Conservation (phyloP, 176 grass and related monocot genomes). For the Stipa capillata region DNA sequence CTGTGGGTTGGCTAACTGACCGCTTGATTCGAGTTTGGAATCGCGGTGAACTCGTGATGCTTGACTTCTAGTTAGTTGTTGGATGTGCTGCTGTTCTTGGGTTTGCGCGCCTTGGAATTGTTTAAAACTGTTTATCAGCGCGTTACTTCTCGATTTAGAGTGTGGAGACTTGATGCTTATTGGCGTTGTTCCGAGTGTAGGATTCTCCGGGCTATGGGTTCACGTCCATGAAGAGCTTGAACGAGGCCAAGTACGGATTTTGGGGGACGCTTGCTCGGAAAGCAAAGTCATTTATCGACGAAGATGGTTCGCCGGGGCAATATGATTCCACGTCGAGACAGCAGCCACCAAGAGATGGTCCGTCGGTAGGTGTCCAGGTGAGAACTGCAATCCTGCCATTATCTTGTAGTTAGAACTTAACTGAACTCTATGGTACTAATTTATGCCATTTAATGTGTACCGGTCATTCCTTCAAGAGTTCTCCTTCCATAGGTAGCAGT, state of each 20-base stretch:
- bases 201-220: conserved; percentile 52
- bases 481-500: not conserved
- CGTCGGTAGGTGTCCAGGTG: conserved; percentile 44
- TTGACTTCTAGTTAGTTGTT: not conserved
- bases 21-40: not conserved
- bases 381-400: too few relatives aligned
- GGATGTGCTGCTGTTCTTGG: not conserved
- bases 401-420: not conserved
- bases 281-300: conserved; percentile 82
- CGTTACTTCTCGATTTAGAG: not conserved
- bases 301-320: conserved; percentile 52
- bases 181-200: conserved; percentile 27
- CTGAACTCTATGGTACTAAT: conserved; percentile 2
- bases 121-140: not conserved
- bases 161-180: not conserved
- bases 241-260: conserved; percentile 86
- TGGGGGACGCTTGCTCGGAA: conserved; percentile 74
- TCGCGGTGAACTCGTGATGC: not conserved
- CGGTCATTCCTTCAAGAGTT: conserved; percentile 12
- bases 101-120: not conserved
- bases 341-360: conserved; percentile 22
- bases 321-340: conserved; percentile 28
- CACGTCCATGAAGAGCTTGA: conserved; percentile 84
- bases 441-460: not conserved
- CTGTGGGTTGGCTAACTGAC: not conserved